Conservation (phyloP, 495 filamentous ascomycete species). For the Aspergillus sparsus region DNA sequence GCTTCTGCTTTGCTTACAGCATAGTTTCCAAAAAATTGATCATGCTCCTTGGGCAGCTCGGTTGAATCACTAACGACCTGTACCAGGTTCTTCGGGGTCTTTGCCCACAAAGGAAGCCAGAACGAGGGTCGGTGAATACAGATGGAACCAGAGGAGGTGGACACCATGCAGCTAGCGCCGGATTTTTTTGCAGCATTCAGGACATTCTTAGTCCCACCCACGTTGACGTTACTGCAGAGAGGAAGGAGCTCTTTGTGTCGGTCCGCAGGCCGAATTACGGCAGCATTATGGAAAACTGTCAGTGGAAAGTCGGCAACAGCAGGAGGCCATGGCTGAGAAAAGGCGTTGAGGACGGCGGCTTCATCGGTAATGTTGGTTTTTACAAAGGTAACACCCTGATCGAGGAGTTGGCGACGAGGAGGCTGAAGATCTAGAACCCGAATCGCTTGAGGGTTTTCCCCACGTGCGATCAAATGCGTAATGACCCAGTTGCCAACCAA, state of each 20-base stretch:
- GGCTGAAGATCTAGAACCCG: slow-evolving; percentile 55
- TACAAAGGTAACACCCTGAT: slow-evolving; percentile 45
- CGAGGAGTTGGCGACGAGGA: slow-evolving; percentile 41
- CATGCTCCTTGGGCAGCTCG: slow-evolving; percentile 43
- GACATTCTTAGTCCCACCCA: slow-evolving; percentile 54
- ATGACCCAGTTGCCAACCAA: slow-evolving; percentile 60
- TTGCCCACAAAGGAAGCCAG: slow-evolving; percentile 53
- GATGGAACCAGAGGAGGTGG: slow-evolving; percentile 58
- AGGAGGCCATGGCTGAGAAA: slow-evolving; percentile 51
- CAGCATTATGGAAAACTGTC: slow-evolving; percentile 62
- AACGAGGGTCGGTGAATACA: slow-evolving; percentile 43
- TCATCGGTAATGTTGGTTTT: slow-evolving; percentile 56
- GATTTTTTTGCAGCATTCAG: slow-evolving; percentile 46
- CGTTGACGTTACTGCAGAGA: slow-evolving; percentile 52
- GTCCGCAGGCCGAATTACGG: slow-evolving; percentile 51
- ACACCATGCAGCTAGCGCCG: slow-evolving; percentile 54
- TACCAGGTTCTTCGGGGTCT: slow-evolving; percentile 37
- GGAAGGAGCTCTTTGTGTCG: slow-evolving; percentile 49
- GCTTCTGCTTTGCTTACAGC: slow-evolving; percentile 54
- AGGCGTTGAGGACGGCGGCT: slow-evolving; percentile 45
- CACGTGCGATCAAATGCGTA: slow-evolving; percentile 54
- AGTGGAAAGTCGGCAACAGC: slow-evolving; percentile 47
- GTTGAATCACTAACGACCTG: slow-evolving; percentile 53
- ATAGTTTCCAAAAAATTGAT: slow-evolving; percentile 58
- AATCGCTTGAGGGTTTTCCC: slow-evolving; percentile 53